Conservation (phyloP, 1,284 basidiomycete species). For the Fomitopsis schrenkii region DNA sequence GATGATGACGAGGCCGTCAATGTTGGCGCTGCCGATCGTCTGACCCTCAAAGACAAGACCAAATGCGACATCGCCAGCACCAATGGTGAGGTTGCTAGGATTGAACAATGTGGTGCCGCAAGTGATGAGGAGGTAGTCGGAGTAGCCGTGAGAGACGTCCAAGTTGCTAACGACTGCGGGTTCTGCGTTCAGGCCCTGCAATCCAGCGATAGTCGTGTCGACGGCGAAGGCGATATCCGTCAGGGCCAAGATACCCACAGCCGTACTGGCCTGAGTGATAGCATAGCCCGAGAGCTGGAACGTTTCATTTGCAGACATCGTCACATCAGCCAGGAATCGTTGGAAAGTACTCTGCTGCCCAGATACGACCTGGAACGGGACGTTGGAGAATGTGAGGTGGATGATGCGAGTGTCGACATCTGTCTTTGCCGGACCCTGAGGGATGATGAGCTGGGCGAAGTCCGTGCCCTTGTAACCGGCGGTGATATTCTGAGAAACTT, state of each 20-base stretch:
- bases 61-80: background rate
- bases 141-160: background rate
- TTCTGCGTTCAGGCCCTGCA: background rate
- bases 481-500: background rate
- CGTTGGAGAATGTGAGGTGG: background rate
- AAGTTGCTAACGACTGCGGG: background rate
- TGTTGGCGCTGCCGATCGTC: background rate
- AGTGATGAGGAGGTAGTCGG: background rate
- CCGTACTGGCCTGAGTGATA: background rate
- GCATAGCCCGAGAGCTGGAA: background rate
- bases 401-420: background rate
- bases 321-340: background rate
- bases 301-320: background rate
- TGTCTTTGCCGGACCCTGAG: background rate
- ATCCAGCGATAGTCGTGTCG: background rate
- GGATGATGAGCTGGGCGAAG: background rate
- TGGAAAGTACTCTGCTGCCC: background rate
- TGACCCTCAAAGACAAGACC: background rate
- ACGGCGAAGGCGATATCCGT: background rate
- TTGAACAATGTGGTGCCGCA: background rate
- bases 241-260: background rate
- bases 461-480: background rate
- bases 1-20: background rate
- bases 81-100: background rate
- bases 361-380: background rate